phyloP scores from a whole-genome alignment of 2,329 filamentous ascomycete genomes.

The Tolypocladium ovalisporum region DNA sequence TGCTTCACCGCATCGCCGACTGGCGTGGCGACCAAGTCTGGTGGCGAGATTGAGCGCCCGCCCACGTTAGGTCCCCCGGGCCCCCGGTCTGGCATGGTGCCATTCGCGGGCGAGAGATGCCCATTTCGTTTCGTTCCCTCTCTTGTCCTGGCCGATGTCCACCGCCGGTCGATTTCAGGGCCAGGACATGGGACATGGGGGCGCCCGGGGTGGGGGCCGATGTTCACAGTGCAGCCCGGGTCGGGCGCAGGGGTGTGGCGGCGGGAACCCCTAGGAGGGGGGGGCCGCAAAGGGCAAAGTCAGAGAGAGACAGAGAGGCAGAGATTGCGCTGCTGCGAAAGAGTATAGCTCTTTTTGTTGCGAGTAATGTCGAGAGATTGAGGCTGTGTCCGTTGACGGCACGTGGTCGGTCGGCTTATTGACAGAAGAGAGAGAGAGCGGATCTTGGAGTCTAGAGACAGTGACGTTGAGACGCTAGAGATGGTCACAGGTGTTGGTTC shows the following conservation, averaged over 20 bases:
- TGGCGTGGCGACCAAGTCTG: background rate
- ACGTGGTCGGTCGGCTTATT: background rate
- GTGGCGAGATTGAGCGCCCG: background rate
- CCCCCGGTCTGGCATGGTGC: background rate
- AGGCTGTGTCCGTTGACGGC: background rate
- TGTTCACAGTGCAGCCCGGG: background rate
- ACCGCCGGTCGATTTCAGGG: background rate
- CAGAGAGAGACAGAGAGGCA: background rate
- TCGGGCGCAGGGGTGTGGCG: background rate
- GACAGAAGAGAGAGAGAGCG: background rate
- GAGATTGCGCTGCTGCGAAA: background rate
- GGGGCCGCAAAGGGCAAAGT: no score
- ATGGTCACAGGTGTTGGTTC: background rate
- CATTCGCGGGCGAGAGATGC: background rate
- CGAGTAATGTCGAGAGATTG: background rate
- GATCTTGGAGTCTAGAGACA: background rate
- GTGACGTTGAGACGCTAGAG: background rate
- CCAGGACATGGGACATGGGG: background rate
- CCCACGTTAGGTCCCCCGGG: background rate
- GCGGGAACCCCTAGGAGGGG: background rate
- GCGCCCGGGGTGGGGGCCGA: background rate
- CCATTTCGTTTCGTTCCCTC: background rate
- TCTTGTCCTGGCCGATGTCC: background rate
- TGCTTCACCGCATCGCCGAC: background rate
- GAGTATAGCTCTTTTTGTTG: background rate